Evolutionary conservation across 768 basidiomycete genomes (phyloP).

Genomic region (Termitomyces sp.): DNA sequence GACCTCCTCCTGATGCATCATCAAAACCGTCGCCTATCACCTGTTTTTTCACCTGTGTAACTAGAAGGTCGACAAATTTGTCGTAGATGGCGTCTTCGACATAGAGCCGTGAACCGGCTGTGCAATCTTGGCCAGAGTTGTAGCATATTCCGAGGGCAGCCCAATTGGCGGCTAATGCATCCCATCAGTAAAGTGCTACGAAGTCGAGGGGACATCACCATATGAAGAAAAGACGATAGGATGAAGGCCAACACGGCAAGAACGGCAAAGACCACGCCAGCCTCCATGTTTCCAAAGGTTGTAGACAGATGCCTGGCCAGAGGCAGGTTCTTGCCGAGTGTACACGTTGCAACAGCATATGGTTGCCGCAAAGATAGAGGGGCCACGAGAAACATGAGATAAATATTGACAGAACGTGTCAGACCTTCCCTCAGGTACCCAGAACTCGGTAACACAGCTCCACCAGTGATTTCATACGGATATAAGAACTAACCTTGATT

Average conservation of each 20-base stretch:
- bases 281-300: neutral
- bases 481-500: constrained; percentile 57
- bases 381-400: neutral
- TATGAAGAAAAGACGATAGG: neutral
- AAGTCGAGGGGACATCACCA: neutral
- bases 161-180: constrained; percentile 71
- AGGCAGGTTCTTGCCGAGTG: neutral
- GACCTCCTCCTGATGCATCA: constrained; percentile 70
- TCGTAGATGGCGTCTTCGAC: constrained; percentile 88
- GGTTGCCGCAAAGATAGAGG: neutral
- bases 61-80: constrained; percentile 65
- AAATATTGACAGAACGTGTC: neutral
- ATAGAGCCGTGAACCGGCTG: constrained; percentile 85
- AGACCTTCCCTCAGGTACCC: no score
- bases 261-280: neutral
- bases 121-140: constrained; percentile 92
- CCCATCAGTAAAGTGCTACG: neutral
- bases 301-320: neutral
- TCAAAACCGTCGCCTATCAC: constrained; percentile 81
- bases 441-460: no score
- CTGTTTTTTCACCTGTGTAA: constrained; percentile 61
- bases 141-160: constrained; percentile 81
- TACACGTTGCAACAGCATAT: neutral
- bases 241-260: neutral
- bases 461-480: neutral